Evolutionary conservation across 768 basidiomycete genomes (phyloP), one percentile per base, ranked within the genome.

Genomic region (Dendrothele bispora): DNA sequence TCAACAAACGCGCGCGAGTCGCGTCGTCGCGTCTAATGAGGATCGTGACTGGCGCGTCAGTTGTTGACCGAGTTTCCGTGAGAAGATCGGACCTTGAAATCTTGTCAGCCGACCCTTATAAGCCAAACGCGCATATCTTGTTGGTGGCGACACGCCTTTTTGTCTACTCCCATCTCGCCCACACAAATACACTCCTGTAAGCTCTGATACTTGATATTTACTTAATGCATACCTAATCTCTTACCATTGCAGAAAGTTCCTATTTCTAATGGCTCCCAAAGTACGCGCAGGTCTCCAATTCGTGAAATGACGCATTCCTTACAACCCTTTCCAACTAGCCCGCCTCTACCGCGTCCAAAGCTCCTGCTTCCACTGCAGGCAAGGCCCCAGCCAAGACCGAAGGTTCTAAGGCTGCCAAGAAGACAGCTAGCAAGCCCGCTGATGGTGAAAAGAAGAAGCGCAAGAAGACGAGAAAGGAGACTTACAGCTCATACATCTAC

Each of bases 401-500:
- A 38, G 57, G 57, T 22, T 66, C 74, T 54, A 80, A 83, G 67
- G 77, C 80, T 20, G 77, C 79, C 1, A 80, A 80, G 70, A 78
- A 81, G 65, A 79, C 83, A 1, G 77, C 83, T 12, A 77, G 78
- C 68, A 83, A 83, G 68, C 60, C 78, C 35, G 78, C 68, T 38
- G 81, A 78, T 42, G 81, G 77, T 43, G 85, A 87, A 64, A 86
- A 87, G 78, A 88, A 88, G 81, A 86, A 86, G 75, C 78, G 84
- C 64, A 80, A 78, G 68, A 91, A 90, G 78, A 65, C 78, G 40
- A 81, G 87, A 62, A 86, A 87, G 77, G 86, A 88, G 73, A 88
- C 86, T 3, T 88, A 87, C 76, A 83, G 83, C 63, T 85, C 88
- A 24, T 91, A 91, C 74, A 88, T 92, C 63, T 88, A 87, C 75